Percentiles rank a stretch among this genome's conserved stretches.
Conservation (phyloP, 192 early-diverging fungal genomes). For the Entomortierella chlamydospora region DNA sequence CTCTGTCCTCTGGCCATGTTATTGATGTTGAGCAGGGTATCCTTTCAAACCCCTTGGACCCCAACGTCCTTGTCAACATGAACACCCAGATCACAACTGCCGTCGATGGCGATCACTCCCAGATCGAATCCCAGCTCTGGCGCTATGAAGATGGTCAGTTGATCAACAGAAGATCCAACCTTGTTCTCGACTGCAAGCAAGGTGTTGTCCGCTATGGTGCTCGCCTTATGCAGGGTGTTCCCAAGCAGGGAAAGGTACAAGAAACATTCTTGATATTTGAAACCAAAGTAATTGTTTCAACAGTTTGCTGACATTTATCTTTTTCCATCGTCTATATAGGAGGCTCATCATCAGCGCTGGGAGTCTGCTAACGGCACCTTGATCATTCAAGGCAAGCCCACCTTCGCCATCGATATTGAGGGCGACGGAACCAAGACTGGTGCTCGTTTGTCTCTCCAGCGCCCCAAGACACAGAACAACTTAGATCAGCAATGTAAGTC, state of each 20-base stretch:
- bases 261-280: too few species aligned
- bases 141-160: conserved; percentile 43
- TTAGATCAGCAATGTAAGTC: conserved; percentile 36
- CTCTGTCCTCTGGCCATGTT: conserved; percentile 35
- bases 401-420: conserved; percentile 46
- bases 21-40: conserved; percentile 38
- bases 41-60: conserved; percentile 19
- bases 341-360: conserved; percentile 51
- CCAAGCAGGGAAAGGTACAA: conserved; percentile 42
- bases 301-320: not conserved
- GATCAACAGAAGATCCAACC: conserved; percentile 48
- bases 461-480: conserved; percentile 54
- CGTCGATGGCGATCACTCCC: conserved; percentile 15
- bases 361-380: conserved; percentile 35
- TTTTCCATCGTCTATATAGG: not conserved
- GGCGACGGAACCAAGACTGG: conserved; percentile 41
- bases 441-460: conserved; percentile 49
- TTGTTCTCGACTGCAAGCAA: conserved; percentile 49
- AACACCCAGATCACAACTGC: conserved; percentile 14
- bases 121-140: conserved; percentile 52
- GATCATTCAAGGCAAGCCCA: conserved; percentile 46
- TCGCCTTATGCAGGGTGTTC: conserved; percentile 30
- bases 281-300: too few species aligned
- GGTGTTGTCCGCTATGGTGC: conserved; percentile 50
- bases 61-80: conserved; percentile 44